Conservation (phyloP, 1,284 basidiomycete genomes). For the Grifola frondosa region DNA sequence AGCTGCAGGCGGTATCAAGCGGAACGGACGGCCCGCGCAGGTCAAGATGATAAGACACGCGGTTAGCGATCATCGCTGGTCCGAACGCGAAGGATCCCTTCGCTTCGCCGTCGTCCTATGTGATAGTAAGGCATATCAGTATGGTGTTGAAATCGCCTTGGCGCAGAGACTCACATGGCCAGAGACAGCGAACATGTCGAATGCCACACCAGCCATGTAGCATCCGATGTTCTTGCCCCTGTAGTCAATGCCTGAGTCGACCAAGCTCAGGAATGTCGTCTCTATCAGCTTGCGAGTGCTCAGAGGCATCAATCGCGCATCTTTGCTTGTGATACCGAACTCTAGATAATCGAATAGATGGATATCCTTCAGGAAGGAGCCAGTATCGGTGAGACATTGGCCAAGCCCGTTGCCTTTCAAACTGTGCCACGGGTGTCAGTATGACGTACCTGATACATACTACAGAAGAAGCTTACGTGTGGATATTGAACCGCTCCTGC, state of each 20-base stretch:
- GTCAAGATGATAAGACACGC: slow-evolving; percentile 50
- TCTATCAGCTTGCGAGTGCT: slow-evolving; percentile 40
- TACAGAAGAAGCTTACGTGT: slow-evolving; percentile 27
- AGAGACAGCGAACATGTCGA: slow-evolving; percentile 10
- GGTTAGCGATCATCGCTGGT: slow-evolving; percentile 44
- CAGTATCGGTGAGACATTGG: slow-evolving; percentile 30
- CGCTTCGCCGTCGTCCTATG: slow-evolving; percentile 38
- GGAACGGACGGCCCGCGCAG: slow-evolving; percentile 47
- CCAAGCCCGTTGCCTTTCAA: slow-evolving; percentile 27
- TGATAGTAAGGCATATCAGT: neutral
- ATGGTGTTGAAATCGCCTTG: no score
- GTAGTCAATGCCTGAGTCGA: slow-evolving; percentile 44
- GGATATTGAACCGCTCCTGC: slow-evolving; percentile 32
- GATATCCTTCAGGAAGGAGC: slow-evolving; percentile 40
- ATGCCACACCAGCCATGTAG: slow-evolving; percentile 32
- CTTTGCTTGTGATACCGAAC: slow-evolving; percentile 39
- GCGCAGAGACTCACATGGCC: slow-evolving; percentile 11
- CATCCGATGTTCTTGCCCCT: slow-evolving; percentile 38
- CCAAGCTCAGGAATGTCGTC: slow-evolving; percentile 35
- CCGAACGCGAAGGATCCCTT: slow-evolving; percentile 37
- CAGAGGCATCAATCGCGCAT: slow-evolving; percentile 37
- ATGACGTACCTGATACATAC: neutral
- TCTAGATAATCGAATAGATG: slow-evolving; percentile 39
- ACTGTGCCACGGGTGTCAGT: slow-evolving; percentile 10
- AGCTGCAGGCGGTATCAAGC: slow-evolving; percentile 52